Evolutionary conservation across 495 filamentous ascomycete species (phyloP).

Genomic region (Astrothelium macrocarpum): DNA sequence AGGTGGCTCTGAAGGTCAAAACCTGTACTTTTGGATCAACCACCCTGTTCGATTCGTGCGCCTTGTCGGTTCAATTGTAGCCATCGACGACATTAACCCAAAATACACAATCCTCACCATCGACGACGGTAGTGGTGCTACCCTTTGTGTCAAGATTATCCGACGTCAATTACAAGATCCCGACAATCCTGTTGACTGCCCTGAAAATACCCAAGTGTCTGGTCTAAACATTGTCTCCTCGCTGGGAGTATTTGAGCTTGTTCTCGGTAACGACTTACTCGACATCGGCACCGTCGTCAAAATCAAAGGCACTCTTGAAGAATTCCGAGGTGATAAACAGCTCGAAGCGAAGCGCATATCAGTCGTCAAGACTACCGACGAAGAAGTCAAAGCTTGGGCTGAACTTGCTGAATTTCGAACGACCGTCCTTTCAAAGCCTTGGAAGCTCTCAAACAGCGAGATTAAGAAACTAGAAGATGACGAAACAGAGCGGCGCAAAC

Average conservation of each 20-base stretch:
- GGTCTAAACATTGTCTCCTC: slow-evolving; percentile 18
- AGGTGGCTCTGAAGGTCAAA: slow-evolving; percentile 63
- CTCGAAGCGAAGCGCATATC: slow-evolving; percentile 59
- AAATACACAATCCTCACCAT: slow-evolving; percentile 55
- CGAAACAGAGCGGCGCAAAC: slow-evolving; percentile 32
- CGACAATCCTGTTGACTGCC: slow-evolving; percentile 18
- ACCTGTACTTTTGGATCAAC: slow-evolving; percentile 71
- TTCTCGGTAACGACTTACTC: slow-evolving; percentile 29
- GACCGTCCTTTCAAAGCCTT: slow-evolving; percentile 57
- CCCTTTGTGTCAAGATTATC: slow-evolving; percentile 50
- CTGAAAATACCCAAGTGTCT: slow-evolving; percentile 25
- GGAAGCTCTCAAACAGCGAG: slow-evolving; percentile 50
- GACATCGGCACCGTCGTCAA: slow-evolving; percentile 63
- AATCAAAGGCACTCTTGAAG: slow-evolving; percentile 60
- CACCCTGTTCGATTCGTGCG: slow-evolving; percentile 84
- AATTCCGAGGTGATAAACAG: slow-evolving; percentile 55
- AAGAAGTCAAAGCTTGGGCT: slow-evolving; percentile 70
- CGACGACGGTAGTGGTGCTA: slow-evolving; percentile 78
- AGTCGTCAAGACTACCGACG: slow-evolving; percentile 31
- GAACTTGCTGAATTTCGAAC: slow-evolving; percentile 52
- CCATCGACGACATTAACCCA: slow-evolving; percentile 52
- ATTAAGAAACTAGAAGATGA: slow-evolving; percentile 42
- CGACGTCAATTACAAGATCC: slow-evolving; percentile 3
- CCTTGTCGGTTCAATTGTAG: slow-evolving; percentile 65
- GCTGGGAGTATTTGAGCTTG: slow-evolving; percentile 20